A percentile compares a stretch with the other conserved stretches of the same genome.
Evolutionary conservation across 192 early-diverging fungal species (phyloP).

Genomic region (Backusella sp.): DNA sequence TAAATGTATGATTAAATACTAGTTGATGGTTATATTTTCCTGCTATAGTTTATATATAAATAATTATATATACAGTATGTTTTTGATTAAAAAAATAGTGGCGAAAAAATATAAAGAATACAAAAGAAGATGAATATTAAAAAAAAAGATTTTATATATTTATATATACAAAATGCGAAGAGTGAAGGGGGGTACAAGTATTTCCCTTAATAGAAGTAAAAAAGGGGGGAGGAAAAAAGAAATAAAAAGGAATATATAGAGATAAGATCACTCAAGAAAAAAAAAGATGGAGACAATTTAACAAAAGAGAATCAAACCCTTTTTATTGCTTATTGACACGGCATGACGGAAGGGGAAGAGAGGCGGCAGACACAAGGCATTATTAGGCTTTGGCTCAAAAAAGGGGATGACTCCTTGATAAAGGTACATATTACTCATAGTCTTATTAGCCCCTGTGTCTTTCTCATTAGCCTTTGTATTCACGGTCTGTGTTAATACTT

Average conservation of each 20-base stretch:
- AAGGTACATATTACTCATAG: slow-evolving; percentile 2
- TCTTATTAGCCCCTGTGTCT: neutral
- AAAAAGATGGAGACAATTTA: slow-evolving; percentile 5
- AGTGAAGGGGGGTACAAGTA: neutral
- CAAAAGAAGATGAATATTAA: slow-evolving; percentile 3
- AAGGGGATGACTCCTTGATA: slow-evolving; percentile 8
- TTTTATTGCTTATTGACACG: slow-evolving; percentile 14
- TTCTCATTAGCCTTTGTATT: neutral
- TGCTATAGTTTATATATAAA: slow-evolving; percentile 1
- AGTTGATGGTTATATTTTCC: neutral
- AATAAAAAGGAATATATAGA: neutral
- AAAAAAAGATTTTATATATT: slow-evolving; percentile 1
- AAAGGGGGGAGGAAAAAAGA: neutral
- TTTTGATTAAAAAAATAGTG: neutral
- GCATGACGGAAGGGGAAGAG: slow-evolving; percentile 16
- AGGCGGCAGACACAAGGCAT: slow-evolving; percentile 19
- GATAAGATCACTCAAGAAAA: slow-evolving; percentile 1
- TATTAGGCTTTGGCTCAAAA: slow-evolving; percentile 6
- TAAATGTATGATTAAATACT: neutral
- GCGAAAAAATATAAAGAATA: slow-evolving; percentile 9
- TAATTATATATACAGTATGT: neutral
- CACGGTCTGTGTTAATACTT: neutral
- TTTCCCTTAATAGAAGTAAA: slow-evolving; percentile 2
- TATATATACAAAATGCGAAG: slow-evolving; percentile 5
- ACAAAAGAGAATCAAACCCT: slow-evolving; percentile 11